Percentiles rank a stretch among this genome's conserved stretches.
phyloP scores from a whole-genome alignment of 1,139 yeast genomes.

The Lodderomyces theae region DNA sequence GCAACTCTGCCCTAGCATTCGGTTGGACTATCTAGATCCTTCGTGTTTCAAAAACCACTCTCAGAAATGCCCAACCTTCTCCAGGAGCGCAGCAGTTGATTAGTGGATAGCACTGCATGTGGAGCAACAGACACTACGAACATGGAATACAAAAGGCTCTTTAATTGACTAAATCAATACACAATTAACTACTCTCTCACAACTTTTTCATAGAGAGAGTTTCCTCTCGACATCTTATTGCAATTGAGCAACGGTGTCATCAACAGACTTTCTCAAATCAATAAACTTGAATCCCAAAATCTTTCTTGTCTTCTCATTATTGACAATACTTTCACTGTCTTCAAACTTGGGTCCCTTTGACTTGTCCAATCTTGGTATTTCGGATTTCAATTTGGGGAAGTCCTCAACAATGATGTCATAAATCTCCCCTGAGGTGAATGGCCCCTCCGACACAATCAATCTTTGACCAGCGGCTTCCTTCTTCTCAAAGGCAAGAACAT shows the following conservation, averaged over 20 bases:
- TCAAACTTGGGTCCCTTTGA: conserved; percentile 6
- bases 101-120: too few species aligned
- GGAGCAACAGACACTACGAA: too few species aligned
- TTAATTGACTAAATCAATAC: too few species aligned
- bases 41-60: too few species aligned
- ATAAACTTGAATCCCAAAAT: conserved; percentile 39
- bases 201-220: too few species aligned
- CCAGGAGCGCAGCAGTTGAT: too few species aligned
- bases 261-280: conserved; percentile 32
- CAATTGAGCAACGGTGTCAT: conserved; percentile 39
- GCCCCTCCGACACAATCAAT: conserved; percentile 27
- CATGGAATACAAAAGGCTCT: too few species aligned
- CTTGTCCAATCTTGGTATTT: conserved; percentile 15
- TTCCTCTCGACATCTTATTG: neutral
- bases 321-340: conserved; percentile 7
- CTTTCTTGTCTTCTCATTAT: conserved; percentile 23
- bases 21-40: too few species aligned
- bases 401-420: conserved; percentile 24
- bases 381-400: conserved; percentile 13
- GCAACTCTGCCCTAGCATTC: too few species aligned
- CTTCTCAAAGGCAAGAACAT: conserved; percentile 35
- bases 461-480: conserved; percentile 24
- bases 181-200: too few species aligned
- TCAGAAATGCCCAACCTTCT: too few species aligned
- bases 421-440: conserved; percentile 21